Conservation (phyloP, 2,329 filamentous ascomycete species). For the Talaromyces sp. region DNA sequence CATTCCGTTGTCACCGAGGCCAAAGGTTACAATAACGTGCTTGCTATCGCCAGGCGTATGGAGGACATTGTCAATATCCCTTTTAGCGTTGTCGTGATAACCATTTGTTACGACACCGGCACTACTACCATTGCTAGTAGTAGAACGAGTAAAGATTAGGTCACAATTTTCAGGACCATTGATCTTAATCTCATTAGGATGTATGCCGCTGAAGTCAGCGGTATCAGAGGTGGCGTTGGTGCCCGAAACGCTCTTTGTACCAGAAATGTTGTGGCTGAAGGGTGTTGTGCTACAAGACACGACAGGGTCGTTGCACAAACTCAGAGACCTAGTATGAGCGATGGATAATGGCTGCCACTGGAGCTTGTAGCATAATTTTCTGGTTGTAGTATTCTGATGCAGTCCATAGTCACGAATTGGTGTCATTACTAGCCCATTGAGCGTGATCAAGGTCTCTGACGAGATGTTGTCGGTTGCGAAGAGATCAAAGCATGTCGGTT, state of each 20-base stretch:
- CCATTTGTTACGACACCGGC: not conserved
- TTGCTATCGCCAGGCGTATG: not conserved
- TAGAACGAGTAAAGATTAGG: not conserved
- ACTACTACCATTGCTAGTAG: not conserved
- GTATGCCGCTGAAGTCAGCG: not conserved
- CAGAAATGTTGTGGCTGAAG: not conserved
- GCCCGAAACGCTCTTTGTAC: not conserved
- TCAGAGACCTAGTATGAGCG: not conserved
- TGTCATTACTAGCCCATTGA: slow-evolving; percentile 21
- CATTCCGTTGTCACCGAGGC: not conserved
- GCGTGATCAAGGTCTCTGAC: slow-evolving; percentile 15
- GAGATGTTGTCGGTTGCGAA: slow-evolving; percentile 15
- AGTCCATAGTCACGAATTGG: slow-evolving; percentile 17
- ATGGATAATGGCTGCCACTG: slow-evolving; percentile 17
- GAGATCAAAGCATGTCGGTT: slow-evolving; percentile 5
- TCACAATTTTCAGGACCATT: not conserved
- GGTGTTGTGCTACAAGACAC: not conserved
- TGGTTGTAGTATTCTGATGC: slow-evolving; percentile 3
- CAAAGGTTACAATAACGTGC: not conserved
- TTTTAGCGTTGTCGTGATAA: not conserved
- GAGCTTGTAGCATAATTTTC: slow-evolving; percentile 20
- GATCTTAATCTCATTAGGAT: not conserved
- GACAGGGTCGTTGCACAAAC: not conserved
- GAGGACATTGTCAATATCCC: not conserved
- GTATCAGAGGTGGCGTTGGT: not conserved